A percentile compares a stretch with the other conserved stretches of the same genome.
Evolutionary conservation across 768 basidiomycete species (phyloP).

Genomic region (Lyophyllum semitale): DNA sequence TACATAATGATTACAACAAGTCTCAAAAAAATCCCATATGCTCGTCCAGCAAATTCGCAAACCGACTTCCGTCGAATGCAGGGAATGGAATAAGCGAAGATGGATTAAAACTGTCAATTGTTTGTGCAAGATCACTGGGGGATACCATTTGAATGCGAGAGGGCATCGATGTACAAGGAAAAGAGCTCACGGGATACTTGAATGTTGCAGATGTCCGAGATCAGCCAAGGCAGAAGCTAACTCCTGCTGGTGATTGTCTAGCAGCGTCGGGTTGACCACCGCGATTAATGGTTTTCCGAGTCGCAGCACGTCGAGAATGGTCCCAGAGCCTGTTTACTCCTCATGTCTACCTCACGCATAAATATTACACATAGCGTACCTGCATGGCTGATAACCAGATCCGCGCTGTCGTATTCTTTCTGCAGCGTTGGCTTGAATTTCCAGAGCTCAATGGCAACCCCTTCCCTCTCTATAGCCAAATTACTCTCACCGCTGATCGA

Average conservation of each 20-base stretch:
- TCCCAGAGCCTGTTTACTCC: conserved; percentile 80
- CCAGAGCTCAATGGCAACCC: conserved; percentile 64
- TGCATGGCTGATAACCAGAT: conserved; percentile 91
- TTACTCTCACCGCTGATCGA: conserved; percentile 29
- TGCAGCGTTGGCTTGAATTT: conserved; percentile 75
- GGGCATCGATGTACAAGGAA: not conserved
- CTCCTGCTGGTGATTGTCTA: conserved; percentile 94
- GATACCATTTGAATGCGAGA: not conserved
- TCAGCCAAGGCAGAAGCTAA: conserved; percentile 69
- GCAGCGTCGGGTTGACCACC: conserved; percentile 84
- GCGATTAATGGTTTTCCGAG: conserved; percentile 78
- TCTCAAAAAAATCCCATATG: conserved; percentile 68
- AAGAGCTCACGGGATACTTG: conserved; percentile 59
- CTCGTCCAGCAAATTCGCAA: conserved; percentile 69
- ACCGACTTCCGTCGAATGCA: conserved; percentile 65
- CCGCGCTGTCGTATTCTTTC: conserved; percentile 62
- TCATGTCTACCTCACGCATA: conserved; percentile 2
- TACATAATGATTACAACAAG: conserved; percentile 1
- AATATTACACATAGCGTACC: conserved; percentile 49
- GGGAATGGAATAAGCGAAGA: conserved; percentile 60
- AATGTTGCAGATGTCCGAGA: conserved; percentile 58
- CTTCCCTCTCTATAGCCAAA: conserved; percentile 31
- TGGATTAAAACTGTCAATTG: conserved; percentile 52
- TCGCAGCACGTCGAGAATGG: conserved; percentile 86
- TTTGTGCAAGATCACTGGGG: conserved; percentile 52